Evolutionary conservation across 768 basidiomycete species (phyloP), one percentile per base, ranked within the genome.

Genomic region (Mycena latifolia): DNA sequence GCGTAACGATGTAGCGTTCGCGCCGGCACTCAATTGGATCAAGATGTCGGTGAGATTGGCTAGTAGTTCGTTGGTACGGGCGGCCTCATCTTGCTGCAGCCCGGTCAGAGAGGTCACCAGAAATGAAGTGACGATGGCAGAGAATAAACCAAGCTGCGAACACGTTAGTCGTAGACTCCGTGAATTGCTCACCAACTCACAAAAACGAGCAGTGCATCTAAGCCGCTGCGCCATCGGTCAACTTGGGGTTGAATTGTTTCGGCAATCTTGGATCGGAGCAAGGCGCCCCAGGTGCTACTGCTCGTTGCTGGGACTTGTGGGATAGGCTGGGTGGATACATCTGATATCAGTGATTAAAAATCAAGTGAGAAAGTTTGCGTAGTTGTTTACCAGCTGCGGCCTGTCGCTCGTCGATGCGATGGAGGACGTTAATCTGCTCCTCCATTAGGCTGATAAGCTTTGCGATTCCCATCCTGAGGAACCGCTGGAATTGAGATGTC

Each of bases 41-140:
- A 74, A n/a, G 60, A 46, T 56, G 41, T 57, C 43, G 39, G 65
- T 80, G 74, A 80, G 65, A 41, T 79, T 53, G 72, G 70, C 28
- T 68, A 80, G 43, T 74, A 77, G 17, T 70, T 77, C 51, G 72
- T 80, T 52, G 57, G 78, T 76, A 8, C 56, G 61, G 37, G 50
- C 61, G 37, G 27, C 45, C 27, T 69, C 58, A 31, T 61, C 57
- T 48, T 55, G 63, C 56, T 57, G 43, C 45, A 57, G 56, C 18
- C 27, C 43, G 9, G 5, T 45, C 6, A 57, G 41, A 6, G 55
- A 57, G 20, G 46, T 45, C 2, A 57, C 45, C 6, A 57, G 31
- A 15, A 57, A 57, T 18, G 55, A 25, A 0, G 55, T 57, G 9
- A 57, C 55, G 20, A 57, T 57, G 0, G 41, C 43, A 15, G 55